A percentile compares a stretch with the other conserved stretches of the same genome.
Evolutionary conservation across 768 basidiomycete genomes (phyloP).

Genomic region (Psilocybe tampanensis): DNA sequence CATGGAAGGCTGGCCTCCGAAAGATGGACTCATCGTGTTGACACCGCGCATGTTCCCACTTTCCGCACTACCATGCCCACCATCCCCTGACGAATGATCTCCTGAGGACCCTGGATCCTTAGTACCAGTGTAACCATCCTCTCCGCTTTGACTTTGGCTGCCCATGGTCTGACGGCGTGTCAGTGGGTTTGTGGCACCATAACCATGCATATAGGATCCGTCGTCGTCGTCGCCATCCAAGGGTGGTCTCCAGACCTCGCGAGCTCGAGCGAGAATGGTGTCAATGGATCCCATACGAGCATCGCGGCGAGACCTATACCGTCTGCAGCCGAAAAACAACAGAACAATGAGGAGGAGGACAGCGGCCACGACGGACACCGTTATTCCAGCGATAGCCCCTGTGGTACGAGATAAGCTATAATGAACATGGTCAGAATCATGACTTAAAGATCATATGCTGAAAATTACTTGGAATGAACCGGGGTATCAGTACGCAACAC

Average conservation of each 20-base stretch:
- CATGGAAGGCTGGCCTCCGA: conserved; percentile 25
- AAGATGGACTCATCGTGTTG: conserved; percentile 13
- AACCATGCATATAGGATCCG: conserved; percentile 13
- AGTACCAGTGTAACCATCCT: background rate
- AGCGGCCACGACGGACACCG: conserved; percentile 28
- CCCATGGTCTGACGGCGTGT: conserved; percentile 3
- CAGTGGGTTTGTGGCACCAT: conserved; percentile 3
- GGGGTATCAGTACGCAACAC: conserved; percentile 34
- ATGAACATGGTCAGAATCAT: background rate
- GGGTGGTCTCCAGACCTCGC: conserved; percentile 32
- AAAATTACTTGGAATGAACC: conserved; percentile 23
- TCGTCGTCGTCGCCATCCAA: conserved; percentile 31
- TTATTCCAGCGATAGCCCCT: conserved; percentile 40
- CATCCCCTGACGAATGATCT: conserved; percentile 12
- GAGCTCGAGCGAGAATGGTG: conserved; percentile 20
- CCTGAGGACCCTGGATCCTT: conserved; percentile 4
- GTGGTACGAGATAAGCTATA: conserved; percentile 32
- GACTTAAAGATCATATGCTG: no score
- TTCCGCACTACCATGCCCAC: conserved; percentile 24
- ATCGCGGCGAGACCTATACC: conserved; percentile 22
- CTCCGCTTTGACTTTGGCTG: conserved; percentile 16
- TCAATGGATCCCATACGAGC: conserved; percentile 21
- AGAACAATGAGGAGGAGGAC: conserved; percentile 31
- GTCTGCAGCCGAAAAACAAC: conserved; percentile 34
- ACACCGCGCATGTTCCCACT: conserved; percentile 16